These are phyloP conservation scores for Emmonsiellopsis sp. DNA, from an alignment of 2,329 filamentous ascomycete genomes.

Conservation along the genomic window DNA sequence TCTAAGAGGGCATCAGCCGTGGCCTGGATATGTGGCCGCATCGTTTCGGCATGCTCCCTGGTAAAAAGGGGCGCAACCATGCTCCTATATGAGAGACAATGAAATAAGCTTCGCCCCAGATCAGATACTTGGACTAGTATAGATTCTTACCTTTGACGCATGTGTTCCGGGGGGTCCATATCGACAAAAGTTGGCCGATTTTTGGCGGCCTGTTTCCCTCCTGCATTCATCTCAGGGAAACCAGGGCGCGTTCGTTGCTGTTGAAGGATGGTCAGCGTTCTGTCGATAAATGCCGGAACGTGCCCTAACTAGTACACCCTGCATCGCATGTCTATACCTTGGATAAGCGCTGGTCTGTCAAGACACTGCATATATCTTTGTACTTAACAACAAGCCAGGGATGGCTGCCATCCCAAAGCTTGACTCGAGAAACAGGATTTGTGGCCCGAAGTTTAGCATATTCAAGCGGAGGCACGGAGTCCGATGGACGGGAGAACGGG, in stretches of 20 bases:
- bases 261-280: not conserved
- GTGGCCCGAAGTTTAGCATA: constrained; percentile 36
- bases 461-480: constrained; percentile 35
- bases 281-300: no score
- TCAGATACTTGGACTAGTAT: not conserved
- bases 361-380: constrained; percentile 36
- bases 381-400: constrained; percentile 43
- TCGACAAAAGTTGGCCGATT: constrained; percentile 43
- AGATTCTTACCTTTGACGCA: constrained; percentile 32
- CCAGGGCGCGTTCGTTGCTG: constrained; percentile 34
- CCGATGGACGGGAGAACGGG: constrained; percentile 31
- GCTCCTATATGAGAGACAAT: constrained; percentile 18
- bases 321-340: constrained; percentile 24
- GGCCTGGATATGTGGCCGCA: constrained; percentile 39
- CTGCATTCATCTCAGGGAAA: constrained; percentile 39
- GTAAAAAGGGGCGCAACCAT: constrained; percentile 41
- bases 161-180: constrained; percentile 42
- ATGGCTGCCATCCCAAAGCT: constrained; percentile 38
- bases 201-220: constrained; percentile 41
- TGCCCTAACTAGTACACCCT: not conserved
- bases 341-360: constrained; percentile 38
- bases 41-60: constrained; percentile 26
- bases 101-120: not conserved
- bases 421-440: constrained; percentile 36
- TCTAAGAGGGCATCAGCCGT: constrained; percentile 38